These are phyloP conservation scores for Tetrahymena malaccensis DNA, from an alignment of 73 alveolate species.

Conservation along the genomic window DNA sequence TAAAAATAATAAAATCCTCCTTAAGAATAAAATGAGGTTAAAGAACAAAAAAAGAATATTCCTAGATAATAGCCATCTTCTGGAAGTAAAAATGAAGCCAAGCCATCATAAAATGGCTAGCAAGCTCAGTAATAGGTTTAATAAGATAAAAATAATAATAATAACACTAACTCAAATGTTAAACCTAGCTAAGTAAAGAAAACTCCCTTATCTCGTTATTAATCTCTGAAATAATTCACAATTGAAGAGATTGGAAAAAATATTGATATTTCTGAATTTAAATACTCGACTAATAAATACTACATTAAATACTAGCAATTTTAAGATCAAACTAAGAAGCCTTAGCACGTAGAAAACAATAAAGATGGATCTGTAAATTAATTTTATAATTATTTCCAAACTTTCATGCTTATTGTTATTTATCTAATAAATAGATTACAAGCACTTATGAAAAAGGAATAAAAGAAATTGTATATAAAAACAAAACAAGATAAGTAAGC, in stretches of 20 bases:
- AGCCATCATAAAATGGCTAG: background rate
- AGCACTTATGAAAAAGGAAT: background rate
- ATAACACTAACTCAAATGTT: background rate
- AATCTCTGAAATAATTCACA: background rate
- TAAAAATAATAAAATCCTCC: background rate
- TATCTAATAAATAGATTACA: background rate
- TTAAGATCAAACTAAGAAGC: background rate
- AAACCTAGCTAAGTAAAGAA: background rate
- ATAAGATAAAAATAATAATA: background rate
- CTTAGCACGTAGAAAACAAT: background rate
- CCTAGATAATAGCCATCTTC: background rate
- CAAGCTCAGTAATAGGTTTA: background rate
- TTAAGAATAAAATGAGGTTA: background rate
- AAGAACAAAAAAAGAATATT: background rate
- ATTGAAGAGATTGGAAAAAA: background rate
- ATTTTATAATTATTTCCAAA: background rate
- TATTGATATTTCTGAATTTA: background rate
- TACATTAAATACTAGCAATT: background rate
- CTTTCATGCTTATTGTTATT: background rate
- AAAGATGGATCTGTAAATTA: background rate
- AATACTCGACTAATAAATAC: background rate
- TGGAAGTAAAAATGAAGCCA: background rate
- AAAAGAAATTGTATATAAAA: background rate
- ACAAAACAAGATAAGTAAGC: background rate
- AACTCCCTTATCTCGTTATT: background rate